These are phyloP conservation scores for Phyllosticta citriasiana DNA, from an alignment of 2,329 filamentous ascomycete species.

Conservation along the genomic window DNA sequence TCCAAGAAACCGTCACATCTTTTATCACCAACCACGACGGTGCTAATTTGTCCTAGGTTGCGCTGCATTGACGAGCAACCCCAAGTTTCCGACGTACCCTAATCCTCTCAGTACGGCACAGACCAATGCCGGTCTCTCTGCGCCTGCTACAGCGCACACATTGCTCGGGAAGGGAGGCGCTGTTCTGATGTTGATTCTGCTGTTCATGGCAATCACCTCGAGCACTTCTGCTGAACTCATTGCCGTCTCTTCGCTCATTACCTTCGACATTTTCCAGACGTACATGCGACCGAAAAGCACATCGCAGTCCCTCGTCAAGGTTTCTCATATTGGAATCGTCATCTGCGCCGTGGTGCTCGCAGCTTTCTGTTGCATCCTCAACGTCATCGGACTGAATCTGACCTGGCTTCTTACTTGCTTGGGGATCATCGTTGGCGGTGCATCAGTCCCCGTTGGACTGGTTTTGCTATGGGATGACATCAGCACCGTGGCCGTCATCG, in stretches of 20 bases:
- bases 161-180: constrained; percentile 30
- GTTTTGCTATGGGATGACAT: constrained; percentile 45
- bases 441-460: constrained; percentile 44
- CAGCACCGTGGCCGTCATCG: constrained; percentile 39
- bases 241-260: constrained; percentile 44
- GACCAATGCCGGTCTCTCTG: constrained; percentile 27
- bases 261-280: constrained; percentile 44
- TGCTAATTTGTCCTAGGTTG: constrained; percentile 39
- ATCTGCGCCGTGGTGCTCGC: constrained; percentile 43
- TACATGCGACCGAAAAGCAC: constrained; percentile 40
- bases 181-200: constrained; percentile 29
- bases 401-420: constrained; percentile 48
- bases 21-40: constrained; percentile 18
- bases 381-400: constrained; percentile 45
- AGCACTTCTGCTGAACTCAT: constrained; percentile 45
- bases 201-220: constrained; percentile 36
- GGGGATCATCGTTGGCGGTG: constrained; percentile 43
- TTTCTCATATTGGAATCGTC: constrained; percentile 45
- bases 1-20: too few species aligned
- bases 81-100: constrained; percentile 46
- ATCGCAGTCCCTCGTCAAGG: constrained; percentile 40
- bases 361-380: constrained; percentile 29
- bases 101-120: constrained; percentile 26
- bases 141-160: constrained; percentile 29
- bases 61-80: constrained; percentile 37